Evolutionary conservation across 805 yeast species (phyloP).

Genomic region (Hanseniaspora lachancei): DNA sequence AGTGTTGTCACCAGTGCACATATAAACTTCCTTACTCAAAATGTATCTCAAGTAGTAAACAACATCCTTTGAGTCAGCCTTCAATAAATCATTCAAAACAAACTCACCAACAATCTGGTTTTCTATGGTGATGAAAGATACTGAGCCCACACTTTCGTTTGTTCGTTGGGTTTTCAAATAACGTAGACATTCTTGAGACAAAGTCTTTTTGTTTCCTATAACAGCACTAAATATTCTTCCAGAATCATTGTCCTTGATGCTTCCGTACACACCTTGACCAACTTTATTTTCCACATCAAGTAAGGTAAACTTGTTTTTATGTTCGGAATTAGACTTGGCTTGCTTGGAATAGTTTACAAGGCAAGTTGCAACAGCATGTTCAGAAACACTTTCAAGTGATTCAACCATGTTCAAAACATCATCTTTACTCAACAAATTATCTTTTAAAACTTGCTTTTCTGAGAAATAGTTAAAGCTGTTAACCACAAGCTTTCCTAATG

Average conservation of each 20-base stretch:
- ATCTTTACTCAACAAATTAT: conserved; percentile 13
- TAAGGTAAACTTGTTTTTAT: conserved; percentile 13
- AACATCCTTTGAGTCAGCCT: conserved; percentile 50
- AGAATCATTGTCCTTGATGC: conserved; percentile 17
- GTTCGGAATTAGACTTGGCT: not conserved
- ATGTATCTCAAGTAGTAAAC: conserved; percentile 37
- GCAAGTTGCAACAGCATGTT: conserved; percentile 81
- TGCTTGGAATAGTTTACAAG: conserved; percentile 33
- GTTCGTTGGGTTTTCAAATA: conserved; percentile 10
- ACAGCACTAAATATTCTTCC: conserved; percentile 26
- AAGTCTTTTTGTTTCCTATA: conserved; percentile 45
- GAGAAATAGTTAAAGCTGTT: conserved; percentile 17
- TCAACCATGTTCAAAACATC: conserved; percentile 44
- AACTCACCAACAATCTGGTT: conserved; percentile 48
- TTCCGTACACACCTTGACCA: conserved; percentile 30
- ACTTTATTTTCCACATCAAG: conserved; percentile 24
- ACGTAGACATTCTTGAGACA: conserved; percentile 14
- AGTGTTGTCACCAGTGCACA: conserved; percentile 80
- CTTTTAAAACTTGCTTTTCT: conserved; percentile 9
- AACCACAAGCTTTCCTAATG: conserved; percentile 65
- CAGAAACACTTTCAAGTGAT: conserved; percentile 53
- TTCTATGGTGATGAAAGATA: conserved; percentile 47
- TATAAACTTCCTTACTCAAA: conserved; percentile 51
- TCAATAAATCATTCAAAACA: conserved; percentile 54
- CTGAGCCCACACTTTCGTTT: conserved; percentile 24